Conservation (phyloP, 805 yeast genomes). For the Metschnikowia santaceciliae region DNA sequence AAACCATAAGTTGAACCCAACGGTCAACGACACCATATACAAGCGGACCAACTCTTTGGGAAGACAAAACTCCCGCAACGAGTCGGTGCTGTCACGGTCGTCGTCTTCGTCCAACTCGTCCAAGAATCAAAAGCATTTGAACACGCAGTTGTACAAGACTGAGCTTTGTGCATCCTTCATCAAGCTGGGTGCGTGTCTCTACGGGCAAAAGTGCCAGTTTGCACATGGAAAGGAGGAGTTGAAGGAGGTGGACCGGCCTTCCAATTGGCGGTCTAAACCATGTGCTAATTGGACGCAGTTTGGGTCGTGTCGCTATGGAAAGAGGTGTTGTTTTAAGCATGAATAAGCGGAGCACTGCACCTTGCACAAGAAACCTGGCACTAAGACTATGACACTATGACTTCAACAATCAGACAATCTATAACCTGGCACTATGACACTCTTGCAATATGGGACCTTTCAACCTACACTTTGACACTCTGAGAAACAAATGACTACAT, state of each 20-base stretch:
- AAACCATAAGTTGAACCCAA: not conserved
- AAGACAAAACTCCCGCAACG: conserved; percentile 7
- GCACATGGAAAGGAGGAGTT: conserved; percentile 85
- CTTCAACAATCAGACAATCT: no score
- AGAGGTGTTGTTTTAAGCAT: conserved; percentile 89
- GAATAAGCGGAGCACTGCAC: conserved; percentile 28
- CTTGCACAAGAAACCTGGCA: no score
- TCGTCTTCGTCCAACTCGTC: conserved; percentile 4
- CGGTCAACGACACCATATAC: not conserved
- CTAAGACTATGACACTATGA: no score
- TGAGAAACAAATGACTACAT: no score
- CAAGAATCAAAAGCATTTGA: conserved; percentile 22
- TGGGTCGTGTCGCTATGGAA: conserved; percentile 85
- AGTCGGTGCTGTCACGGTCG: conserved; percentile 8
- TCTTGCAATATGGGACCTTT: no score
- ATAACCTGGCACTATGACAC: no score
- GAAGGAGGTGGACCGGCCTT: conserved; percentile 65
- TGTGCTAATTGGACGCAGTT: conserved; percentile 83
- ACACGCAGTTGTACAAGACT: conserved; percentile 79
- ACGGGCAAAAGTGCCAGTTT: conserved; percentile 89
- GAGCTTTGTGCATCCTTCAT: conserved; percentile 81
- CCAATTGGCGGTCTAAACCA: conserved; percentile 86
- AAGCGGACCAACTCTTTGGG: not conserved
- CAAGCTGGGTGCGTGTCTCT: conserved; percentile 69
- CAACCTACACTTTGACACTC: no score